Percentiles rank a stretch among this genome's conserved stretches.
phyloP scores from a whole-genome alignment of 2,329 filamentous ascomycete species.

The Alternaria atra region DNA sequence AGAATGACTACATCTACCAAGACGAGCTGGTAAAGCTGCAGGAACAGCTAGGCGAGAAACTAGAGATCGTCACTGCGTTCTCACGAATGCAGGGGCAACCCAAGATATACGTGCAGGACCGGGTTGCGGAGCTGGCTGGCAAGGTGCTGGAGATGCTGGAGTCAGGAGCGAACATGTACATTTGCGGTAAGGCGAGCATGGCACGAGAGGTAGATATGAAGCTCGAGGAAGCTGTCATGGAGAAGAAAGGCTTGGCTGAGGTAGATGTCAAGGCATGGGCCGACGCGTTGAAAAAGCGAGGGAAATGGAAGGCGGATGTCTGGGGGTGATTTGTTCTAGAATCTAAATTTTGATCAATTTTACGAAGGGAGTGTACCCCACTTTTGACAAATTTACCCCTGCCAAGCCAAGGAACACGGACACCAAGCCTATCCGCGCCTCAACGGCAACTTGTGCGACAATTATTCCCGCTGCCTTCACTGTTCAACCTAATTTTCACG shows the following conservation, averaged over 20 bases:
- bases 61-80: conserved; percentile 39
- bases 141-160: conserved; percentile 49
- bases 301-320: conserved; percentile 65
- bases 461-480: conserved; percentile 7
- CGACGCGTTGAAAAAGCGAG: conserved; percentile 58
- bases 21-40: conserved; percentile 36
- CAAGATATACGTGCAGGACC: conserved; percentile 53
- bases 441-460: conserved; percentile 9
- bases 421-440: conserved; percentile 4
- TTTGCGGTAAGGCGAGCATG: conserved; percentile 53
- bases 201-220: conserved; percentile 53
- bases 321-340: conserved; percentile 53
- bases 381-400: conserved; percentile 10
- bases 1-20: conserved; percentile 47
- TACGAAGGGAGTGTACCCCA: not conserved
- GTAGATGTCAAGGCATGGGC: conserved; percentile 57
- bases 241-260: conserved; percentile 52
- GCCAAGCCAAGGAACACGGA: conserved; percentile 15
- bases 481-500: conserved; percentile 12
- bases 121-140: conserved; percentile 40
- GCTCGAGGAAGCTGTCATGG: conserved; percentile 51
- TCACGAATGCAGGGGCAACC: conserved; percentile 23
- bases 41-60: conserved; percentile 29
- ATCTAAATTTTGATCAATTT: not conserved
- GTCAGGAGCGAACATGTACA: conserved; percentile 53